phyloP scores from a whole-genome alignment of 2,329 filamentous ascomycete species.

The Colletotrichum sp. region DNA sequence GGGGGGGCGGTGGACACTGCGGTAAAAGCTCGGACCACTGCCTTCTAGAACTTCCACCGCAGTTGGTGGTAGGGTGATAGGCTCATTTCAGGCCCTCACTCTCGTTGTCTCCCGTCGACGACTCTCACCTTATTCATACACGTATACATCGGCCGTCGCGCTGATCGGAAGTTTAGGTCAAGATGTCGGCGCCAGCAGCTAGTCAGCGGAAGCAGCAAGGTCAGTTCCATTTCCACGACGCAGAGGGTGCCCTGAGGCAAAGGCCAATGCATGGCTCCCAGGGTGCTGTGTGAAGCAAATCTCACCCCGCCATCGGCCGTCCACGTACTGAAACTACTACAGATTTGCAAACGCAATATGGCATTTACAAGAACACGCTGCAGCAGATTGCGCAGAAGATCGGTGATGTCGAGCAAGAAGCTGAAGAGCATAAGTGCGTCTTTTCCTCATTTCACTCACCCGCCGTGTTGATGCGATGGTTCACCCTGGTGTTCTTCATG shows the following conservation, averaged over 20 bases:
- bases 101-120: not conserved
- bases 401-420: conserved; percentile 95
- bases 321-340: conserved; percentile 8
- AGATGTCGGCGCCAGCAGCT: conserved; percentile 59
- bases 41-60: conserved; percentile 13
- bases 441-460: conserved; percentile 23
- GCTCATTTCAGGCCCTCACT: not conserved
- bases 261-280: not conserved
- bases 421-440: conserved; percentile 95
- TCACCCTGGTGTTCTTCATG: not conserved
- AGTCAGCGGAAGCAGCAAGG: conserved; percentile 74
- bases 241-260: not conserved
- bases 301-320: conserved; percentile 3
- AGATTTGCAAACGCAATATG: conserved; percentile 84
- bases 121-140: not conserved
- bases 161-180: not conserved
- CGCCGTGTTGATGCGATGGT: not conserved
- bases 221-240: conserved; percentile 36
- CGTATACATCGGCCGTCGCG: not conserved
- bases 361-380: conserved; percentile 77
- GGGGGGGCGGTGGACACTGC: not conserved
- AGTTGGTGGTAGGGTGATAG: not conserved
- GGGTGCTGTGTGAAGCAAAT: not conserved
- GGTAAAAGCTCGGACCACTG: conserved; percentile 21
- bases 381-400: conserved; percentile 97